These are phyloP conservation scores for Penicillium samsonianum DNA, from an alignment of 495 filamentous ascomycete species.

Conservation along the genomic window DNA sequence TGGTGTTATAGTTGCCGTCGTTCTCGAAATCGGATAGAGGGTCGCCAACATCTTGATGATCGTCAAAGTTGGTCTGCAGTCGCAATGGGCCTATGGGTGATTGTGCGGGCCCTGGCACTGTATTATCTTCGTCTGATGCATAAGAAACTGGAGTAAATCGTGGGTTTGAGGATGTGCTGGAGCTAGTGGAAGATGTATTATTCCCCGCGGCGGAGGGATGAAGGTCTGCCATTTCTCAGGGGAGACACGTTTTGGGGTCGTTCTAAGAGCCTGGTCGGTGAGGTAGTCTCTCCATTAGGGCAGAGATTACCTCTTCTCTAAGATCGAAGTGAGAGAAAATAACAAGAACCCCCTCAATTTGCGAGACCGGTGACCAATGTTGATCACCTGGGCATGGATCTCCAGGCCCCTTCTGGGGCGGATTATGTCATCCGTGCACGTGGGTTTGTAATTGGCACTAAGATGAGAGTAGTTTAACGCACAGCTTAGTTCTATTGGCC, in stretches of 20 bases:
- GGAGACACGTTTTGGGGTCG: background rate
- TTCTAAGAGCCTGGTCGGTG: background rate
- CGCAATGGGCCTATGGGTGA: slow-evolving; percentile 27
- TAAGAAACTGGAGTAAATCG: slow-evolving; percentile 43
- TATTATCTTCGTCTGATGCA: slow-evolving; percentile 29
- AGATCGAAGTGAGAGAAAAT: background rate
- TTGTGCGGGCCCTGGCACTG: slow-evolving; percentile 13
- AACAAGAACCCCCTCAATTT: slow-evolving; percentile 3
- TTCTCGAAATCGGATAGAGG: slow-evolving; percentile 31
- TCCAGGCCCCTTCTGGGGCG: background rate
- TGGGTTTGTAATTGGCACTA: slow-evolving; percentile 7
- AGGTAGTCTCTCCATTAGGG: background rate
- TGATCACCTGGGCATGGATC: slow-evolving; percentile 4
- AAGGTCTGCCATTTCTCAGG: slow-evolving; percentile 29
- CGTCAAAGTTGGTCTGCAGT: slow-evolving; percentile 42
- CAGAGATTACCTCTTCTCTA: background rate
- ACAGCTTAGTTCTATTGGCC: background rate
- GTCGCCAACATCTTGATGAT: slow-evolving; percentile 14
- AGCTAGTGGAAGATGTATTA: slow-evolving; percentile 32
- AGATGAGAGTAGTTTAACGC: slow-evolving; percentile 4
- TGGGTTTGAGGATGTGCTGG: slow-evolving; percentile 30
- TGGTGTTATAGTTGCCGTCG: slow-evolving; percentile 32
- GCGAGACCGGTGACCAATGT: slow-evolving; percentile 7
- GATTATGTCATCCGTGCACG: slow-evolving; percentile 10
- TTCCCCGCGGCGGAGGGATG: slow-evolving; percentile 31